phyloP scores from a whole-genome alignment of 2,329 filamentous ascomycete genomes.

The Gnomoniopsis sp. region DNA sequence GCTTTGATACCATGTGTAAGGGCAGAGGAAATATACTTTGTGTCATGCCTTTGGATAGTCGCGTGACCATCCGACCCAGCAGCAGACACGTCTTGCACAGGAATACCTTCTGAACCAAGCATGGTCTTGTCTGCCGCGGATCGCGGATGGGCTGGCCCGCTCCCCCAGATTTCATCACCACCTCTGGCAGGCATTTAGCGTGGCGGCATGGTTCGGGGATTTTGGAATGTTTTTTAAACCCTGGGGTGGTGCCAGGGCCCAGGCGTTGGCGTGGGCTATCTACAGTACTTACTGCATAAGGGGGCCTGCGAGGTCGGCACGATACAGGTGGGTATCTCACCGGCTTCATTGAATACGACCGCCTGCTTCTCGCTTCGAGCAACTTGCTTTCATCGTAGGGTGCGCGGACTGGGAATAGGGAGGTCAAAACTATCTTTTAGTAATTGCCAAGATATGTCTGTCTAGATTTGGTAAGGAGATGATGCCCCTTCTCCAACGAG shows the following conservation, averaged over 20 bases:
- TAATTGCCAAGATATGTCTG: too few species aligned
- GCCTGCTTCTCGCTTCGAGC: too few species aligned
- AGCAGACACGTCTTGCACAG: background rate
- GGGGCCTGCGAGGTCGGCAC: too few species aligned
- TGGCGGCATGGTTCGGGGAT: background rate
- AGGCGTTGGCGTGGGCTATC: too few species aligned
- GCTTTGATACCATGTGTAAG: background rate
- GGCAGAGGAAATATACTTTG: background rate
- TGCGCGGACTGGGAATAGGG: too few species aligned
- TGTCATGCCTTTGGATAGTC: background rate
- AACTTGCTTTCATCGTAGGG: too few species aligned
- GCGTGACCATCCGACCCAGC: background rate
- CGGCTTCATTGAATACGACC: background rate
- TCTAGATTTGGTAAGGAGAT: too few species aligned
- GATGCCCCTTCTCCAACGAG: too few species aligned
- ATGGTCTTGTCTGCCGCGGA: background rate
- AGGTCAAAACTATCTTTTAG: too few species aligned
- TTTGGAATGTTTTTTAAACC: conserved; percentile 3
- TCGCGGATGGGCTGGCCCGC: background rate
- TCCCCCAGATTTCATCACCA: background rate
- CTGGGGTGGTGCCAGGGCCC: background rate
- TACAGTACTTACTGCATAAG: too few species aligned
- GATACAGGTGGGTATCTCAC: too few species aligned
- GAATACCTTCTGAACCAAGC: background rate
- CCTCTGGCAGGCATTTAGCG: background rate